Conservation (phyloP, 2,329 filamentous ascomycete genomes). For the Trichoderma cornu-damae region DNA sequence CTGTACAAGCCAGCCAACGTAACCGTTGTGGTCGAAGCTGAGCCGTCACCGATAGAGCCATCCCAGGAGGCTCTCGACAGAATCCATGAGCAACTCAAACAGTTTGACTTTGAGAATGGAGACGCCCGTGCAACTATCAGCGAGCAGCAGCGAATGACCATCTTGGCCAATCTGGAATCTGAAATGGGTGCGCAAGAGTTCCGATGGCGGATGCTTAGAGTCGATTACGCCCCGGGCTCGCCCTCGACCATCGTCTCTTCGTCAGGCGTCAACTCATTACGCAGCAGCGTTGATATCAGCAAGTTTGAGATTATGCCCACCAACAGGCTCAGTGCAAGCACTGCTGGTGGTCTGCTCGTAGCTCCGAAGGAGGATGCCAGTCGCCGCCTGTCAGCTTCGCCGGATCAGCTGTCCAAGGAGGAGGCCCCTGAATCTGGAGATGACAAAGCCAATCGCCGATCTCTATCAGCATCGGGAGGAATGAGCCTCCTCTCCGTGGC, state of each 20-base stretch:
- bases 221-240: slow-evolving; percentile 48
- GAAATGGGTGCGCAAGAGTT: slow-evolving; percentile 58
- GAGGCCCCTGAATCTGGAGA: not conserved
- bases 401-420: not conserved
- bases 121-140: slow-evolving; percentile 32
- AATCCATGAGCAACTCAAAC: slow-evolving; percentile 49
- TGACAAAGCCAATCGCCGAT: not conserved
- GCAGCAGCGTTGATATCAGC: slow-evolving; percentile 18
- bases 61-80: slow-evolving; percentile 44
- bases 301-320: slow-evolving; percentile 4
- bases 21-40: slow-evolving; percentile 42
- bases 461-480: slow-evolving; percentile 5
- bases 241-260: slow-evolving; percentile 41
- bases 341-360: not conserved
- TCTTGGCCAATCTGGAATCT: slow-evolving; percentile 55
- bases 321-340: not conserved
- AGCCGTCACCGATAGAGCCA: slow-evolving; percentile 50
- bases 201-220: slow-evolving; percentile 55
- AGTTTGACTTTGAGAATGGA: slow-evolving; percentile 40
- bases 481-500: slow-evolving; percentile 36
- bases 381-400: not conserved
- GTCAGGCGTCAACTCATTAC: slow-evolving; percentile 24
- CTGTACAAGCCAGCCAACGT: slow-evolving; percentile 41
- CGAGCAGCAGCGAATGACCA: slow-evolving; percentile 40
- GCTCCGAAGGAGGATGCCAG: not conserved